Conservation (phyloP, 495 filamentous ascomycete species). For the Talaromyces nanjingensis region DNA sequence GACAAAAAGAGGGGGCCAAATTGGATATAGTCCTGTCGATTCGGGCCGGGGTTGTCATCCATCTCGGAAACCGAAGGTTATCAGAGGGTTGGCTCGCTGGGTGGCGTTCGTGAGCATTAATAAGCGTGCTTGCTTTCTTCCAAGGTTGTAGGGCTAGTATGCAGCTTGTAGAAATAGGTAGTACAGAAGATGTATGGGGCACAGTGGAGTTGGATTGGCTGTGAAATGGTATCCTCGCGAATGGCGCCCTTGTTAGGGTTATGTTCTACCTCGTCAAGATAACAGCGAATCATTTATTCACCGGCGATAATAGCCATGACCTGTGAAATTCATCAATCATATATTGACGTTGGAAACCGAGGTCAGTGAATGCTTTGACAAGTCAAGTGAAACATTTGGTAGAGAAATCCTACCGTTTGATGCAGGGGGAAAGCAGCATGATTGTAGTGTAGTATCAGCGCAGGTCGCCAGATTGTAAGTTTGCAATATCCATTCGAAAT, state of each 20-base stretch:
- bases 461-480: not conserved
- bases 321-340: not conserved
- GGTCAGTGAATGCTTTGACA: not conserved
- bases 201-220: not conserved
- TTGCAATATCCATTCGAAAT: not conserved
- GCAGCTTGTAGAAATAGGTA: not conserved
- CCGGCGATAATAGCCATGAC: not conserved
- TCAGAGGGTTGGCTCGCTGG: not conserved
- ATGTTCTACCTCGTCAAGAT: not conserved
- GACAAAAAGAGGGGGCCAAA: not conserved
- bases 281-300: not conserved
- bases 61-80: slow-evolving; percentile 1
- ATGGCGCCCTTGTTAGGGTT: not conserved
- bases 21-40: not conserved
- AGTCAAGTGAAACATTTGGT: not conserved
- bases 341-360: not conserved
- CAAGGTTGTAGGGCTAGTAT: not conserved
- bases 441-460: not conserved
- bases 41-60: not conserved
- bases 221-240: not conserved
- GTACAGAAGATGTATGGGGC: not conserved
- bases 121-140: not conserved
- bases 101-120: not conserved
- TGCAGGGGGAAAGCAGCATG: too few species aligned
- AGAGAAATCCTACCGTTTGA: too few species aligned